Conservation (phyloP, 176 grass and related monocot species). For the Thinopyrum elongatum region DNA sequence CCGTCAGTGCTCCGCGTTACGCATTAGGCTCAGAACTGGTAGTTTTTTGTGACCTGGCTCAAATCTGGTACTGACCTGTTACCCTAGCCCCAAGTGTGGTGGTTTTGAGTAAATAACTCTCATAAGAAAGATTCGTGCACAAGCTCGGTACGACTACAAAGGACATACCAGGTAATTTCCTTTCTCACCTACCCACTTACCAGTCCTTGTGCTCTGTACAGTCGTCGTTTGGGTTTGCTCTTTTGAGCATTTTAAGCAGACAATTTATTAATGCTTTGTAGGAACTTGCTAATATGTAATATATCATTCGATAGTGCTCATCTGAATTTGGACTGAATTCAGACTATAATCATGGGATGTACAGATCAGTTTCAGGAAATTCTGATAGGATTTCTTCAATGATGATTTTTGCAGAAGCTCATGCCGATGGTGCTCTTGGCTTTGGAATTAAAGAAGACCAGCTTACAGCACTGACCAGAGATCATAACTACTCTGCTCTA, state of each 20-base stretch:
- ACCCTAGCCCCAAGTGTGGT: too few species aligned
- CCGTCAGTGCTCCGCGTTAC: too few species aligned
- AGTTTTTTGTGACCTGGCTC: too few species aligned
- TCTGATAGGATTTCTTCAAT: conserved; percentile 17
- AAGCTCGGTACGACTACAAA: conserved; percentile 52
- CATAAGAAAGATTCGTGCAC: conserved; percentile 74
- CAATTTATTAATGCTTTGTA: neutral
- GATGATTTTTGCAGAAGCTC: conserved; percentile 9
- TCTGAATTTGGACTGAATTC: neutral
- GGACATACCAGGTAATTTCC: conserved; percentile 34
- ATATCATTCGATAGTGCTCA: neutral
- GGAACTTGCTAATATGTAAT: neutral
- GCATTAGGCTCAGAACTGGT: too few species aligned
- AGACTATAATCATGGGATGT: neutral
- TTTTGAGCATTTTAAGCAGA: neutral
- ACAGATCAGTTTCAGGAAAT: neutral
- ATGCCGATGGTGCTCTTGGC: conserved; percentile 31
- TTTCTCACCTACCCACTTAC: neutral
- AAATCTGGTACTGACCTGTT: too few species aligned
- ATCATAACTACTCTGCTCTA: conserved; percentile 74
- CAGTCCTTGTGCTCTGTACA: neutral
- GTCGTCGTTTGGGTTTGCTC: neutral
- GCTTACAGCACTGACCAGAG: conserved; percentile 62
- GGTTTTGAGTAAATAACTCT: too few species aligned
- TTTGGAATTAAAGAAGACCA: conserved; percentile 80